Percentiles rank a stretch among this genome's conserved stretches.
phyloP scores from a whole-genome alignment of 1,284 basidiomycete species.

The Fistulina hepatica region DNA sequence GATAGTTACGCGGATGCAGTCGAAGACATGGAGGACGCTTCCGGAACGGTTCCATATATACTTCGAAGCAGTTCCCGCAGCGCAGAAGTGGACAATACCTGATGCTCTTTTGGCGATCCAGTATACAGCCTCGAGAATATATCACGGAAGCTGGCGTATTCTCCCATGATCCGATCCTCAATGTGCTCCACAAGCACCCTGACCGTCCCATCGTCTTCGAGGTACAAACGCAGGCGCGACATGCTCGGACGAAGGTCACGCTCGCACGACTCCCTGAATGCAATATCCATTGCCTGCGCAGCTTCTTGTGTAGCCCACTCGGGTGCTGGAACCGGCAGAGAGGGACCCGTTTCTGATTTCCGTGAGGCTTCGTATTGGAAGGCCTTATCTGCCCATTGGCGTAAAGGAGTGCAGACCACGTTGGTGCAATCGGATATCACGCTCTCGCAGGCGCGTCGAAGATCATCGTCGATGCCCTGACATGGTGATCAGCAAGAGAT shows the following conservation, averaged over 20 bases:
- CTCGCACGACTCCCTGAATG: slow-evolving; percentile 42
- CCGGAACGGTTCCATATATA: slow-evolving; percentile 24
- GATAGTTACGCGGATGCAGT: too few species aligned
- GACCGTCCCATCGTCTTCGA: slow-evolving; percentile 72
- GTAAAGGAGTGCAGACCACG: slow-evolving; percentile 41
- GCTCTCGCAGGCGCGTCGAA: slow-evolving; percentile 74
- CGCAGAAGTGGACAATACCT: slow-evolving; percentile 26
- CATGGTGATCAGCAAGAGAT: background rate
- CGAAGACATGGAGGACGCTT: too few species aligned
- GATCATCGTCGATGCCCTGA: slow-evolving; percentile 74
- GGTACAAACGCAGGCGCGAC: slow-evolving; percentile 54
- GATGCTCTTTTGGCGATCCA: slow-evolving; percentile 25
- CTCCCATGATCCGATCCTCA: slow-evolving; percentile 61
- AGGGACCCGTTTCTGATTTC: slow-evolving; percentile 13
- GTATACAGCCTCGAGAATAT: slow-evolving; percentile 31
- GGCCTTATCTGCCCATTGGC: slow-evolving; percentile 47
- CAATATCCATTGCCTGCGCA: slow-evolving; percentile 38
- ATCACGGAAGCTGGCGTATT: slow-evolving; percentile 61
- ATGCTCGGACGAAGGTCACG: slow-evolving; percentile 47
- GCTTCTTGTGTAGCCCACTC: slow-evolving; percentile 37
- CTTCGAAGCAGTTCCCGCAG: slow-evolving; percentile 26
- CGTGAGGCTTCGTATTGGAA: slow-evolving; percentile 18
- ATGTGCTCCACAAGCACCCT: slow-evolving; percentile 67
- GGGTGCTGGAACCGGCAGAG: slow-evolving; percentile 21
- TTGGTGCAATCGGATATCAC: slow-evolving; percentile 59